These are phyloP conservation scores for Taxillus chinensis DNA, from an alignment of 164 flowering plant species.

Conservation along the genomic window DNA sequence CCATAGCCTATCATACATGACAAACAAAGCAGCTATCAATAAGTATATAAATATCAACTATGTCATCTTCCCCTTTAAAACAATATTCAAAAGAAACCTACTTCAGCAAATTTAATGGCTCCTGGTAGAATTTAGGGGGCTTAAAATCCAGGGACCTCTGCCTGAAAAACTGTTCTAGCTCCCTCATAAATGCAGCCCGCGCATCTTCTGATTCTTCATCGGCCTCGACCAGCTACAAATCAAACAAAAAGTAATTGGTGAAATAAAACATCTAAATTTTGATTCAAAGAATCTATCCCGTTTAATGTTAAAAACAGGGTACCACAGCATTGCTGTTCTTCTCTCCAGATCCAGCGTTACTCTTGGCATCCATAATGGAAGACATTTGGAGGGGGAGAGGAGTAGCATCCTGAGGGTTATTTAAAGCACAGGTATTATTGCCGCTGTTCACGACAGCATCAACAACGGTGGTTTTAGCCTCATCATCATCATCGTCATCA, in stretches of 20 bases:
- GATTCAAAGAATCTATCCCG: slow-evolving; percentile 1
- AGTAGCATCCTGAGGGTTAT: slow-evolving; percentile 13
- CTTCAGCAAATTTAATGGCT: slow-evolving; percentile 44
- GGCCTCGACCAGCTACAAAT: slow-evolving; percentile 23
- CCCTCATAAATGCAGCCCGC: slow-evolving; percentile 30
- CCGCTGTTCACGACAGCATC: slow-evolving; percentile 4
- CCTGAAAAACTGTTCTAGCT: slow-evolving; percentile 30
- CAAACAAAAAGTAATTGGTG: background rate
- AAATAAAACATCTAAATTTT: background rate
- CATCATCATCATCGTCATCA: slow-evolving; percentile 6
- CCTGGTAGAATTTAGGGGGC: slow-evolving; percentile 50
- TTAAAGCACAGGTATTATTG: slow-evolving; percentile 2
- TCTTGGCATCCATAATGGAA: slow-evolving; percentile 10
- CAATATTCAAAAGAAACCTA: slow-evolving; percentile 9
- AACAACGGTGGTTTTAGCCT: background rate
- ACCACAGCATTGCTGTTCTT: slow-evolving; percentile 19
- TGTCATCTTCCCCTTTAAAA: background rate
- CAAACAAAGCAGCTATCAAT: slow-evolving; percentile 7
- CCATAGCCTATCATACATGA: slow-evolving; percentile 34
- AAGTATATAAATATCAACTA: slow-evolving; percentile 1
- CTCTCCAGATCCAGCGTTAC: slow-evolving; percentile 9
- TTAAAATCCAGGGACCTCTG: slow-evolving; percentile 37
- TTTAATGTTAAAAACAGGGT: slow-evolving; percentile 3
- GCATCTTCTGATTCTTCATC: slow-evolving; percentile 40
- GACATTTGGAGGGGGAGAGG: slow-evolving; percentile 5